phyloP scores from a whole-genome alignment of 1,284 basidiomycete species.

The Agroathelia rolfsii region DNA sequence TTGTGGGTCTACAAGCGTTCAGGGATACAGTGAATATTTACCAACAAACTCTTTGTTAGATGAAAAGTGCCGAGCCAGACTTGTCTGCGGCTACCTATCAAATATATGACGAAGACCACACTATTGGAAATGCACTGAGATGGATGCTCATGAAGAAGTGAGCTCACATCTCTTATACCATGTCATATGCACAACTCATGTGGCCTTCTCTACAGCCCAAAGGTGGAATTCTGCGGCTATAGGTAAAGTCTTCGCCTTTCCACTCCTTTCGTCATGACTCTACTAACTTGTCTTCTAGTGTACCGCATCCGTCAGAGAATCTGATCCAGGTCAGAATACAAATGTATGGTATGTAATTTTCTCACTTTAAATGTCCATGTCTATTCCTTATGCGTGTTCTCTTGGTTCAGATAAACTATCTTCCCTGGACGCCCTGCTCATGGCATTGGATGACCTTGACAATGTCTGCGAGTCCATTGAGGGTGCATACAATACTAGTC shows the following conservation, averaged over 20 bases:
- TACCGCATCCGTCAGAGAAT: conserved; percentile 93
- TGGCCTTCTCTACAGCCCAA: conserved; percentile 59
- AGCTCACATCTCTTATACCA: conserved; percentile 17
- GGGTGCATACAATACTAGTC: conserved; percentile 50
- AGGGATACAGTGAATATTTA: no score
- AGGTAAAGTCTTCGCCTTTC: conserved; percentile 40
- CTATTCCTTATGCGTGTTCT: conserved; percentile 2
- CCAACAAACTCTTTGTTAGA: conserved; percentile 34
- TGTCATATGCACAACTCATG: conserved; percentile 6
- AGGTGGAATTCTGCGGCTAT: conserved; percentile 98
- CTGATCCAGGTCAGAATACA: conserved; percentile 94
- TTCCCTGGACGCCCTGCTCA: conserved; percentile 67
- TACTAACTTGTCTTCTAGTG: conserved; percentile 32
- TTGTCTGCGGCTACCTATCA: conserved; percentile 88
- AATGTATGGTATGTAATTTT: conserved; percentile 82
- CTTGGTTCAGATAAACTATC: conserved; percentile 57
- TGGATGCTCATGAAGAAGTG: conserved; percentile 99
- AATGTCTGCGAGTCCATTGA: conserved; percentile 62
- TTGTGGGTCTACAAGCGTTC: no score
- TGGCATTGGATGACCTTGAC: conserved; percentile 69
- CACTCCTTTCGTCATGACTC: conserved; percentile 1
- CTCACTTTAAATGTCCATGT: background rate
- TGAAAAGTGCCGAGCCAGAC: conserved; percentile 73
- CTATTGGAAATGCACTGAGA: conserved; percentile 86
- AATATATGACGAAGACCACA: conserved; percentile 90